Conservation (phyloP, 345 rosid genomes). For the Corchorus olitorius region DNA sequence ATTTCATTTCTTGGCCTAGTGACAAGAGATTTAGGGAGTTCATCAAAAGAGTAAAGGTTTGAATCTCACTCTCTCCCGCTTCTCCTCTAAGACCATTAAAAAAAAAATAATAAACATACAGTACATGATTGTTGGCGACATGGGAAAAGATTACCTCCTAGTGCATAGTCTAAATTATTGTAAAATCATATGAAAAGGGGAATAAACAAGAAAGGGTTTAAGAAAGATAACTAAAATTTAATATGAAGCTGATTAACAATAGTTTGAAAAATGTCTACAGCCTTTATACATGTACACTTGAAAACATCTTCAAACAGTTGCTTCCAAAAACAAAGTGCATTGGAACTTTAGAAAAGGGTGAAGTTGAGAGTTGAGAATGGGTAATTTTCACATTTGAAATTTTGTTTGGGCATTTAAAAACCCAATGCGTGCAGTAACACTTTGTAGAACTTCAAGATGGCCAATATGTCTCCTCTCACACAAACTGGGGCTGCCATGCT, state of each 20-base stretch:
- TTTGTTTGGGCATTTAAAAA: constrained; percentile 4
- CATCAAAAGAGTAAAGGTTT: too few species aligned
- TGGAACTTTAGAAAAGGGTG: not conserved
- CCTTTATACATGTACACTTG: not conserved
- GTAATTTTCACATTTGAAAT: not conserved
- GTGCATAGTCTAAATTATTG: not conserved
- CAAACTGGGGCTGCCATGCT: not conserved
- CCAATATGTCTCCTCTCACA: not conserved
- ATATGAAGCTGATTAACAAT: not conserved
- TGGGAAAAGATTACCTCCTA: not conserved
- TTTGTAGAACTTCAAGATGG: constrained; percentile 10
- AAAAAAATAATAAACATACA: too few species aligned
- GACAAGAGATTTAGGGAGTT: too few species aligned
- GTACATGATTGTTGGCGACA: not conserved
- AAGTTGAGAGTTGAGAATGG: not conserved
- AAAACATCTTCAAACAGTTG: not conserved
- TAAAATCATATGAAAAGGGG: not conserved
- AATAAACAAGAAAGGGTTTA: too few species aligned
- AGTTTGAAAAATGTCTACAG: not conserved
- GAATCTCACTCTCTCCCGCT: too few species aligned
- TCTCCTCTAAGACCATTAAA: too few species aligned
- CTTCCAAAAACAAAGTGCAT: not conserved
- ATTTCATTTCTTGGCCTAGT: too few species aligned
- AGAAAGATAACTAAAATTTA: too few species aligned
- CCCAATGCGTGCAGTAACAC: not conserved